Evolutionary conservation across 306 rosid species (phyloP), one percentile per base, ranked within the genome.

Genomic region (Casuarina equisetifolia): DNA sequence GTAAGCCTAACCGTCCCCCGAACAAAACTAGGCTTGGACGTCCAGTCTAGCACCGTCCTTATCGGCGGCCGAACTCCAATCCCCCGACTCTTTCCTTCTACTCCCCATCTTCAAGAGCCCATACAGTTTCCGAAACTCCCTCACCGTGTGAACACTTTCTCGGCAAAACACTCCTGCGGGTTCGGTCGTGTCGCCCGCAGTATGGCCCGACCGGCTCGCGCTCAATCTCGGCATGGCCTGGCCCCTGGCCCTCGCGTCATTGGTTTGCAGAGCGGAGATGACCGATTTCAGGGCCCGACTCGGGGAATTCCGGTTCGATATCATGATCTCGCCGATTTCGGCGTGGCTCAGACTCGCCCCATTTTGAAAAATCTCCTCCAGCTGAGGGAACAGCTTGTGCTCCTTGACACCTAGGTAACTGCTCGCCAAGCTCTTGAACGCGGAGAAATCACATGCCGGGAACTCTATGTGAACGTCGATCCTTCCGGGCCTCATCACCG

Each of bases 241-340:
- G 9, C 25, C 35, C 11, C 19, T 53, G 70, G 39, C 74, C 6
- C 55, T 44, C 13, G 63, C 77, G 0, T 68, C 80, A 45, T 88
- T 78, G 45, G 84, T 77, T 19, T 94, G 97, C 84, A 94, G 35
- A 6, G 98, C 98, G 12, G 90, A 71, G 9, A 94, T 94, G 6
- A 94, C 86, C 38, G 97, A 85, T 77, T 91, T 94, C 83, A 94
- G 69, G 1, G 98, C 98, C 84, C 98, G 86, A 45, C 86, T 90
- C 15, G 98, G 95, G 4, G 97, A 94, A 50, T 74, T 87, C 77
- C 97, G 91, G 76, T 92, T 92, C 44, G 93, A 88, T 16, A 94
- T 90, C 98, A 94, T 94, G 32, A 94, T 84, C 87, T 92, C 98
- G 0, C 95, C 90, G 3, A 94, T 81, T 74, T 91, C 97, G 4